Evolutionary conservation across 2,329 filamentous ascomycete species (phyloP).

Genomic region (Graphiopsis chlorocephala): DNA sequence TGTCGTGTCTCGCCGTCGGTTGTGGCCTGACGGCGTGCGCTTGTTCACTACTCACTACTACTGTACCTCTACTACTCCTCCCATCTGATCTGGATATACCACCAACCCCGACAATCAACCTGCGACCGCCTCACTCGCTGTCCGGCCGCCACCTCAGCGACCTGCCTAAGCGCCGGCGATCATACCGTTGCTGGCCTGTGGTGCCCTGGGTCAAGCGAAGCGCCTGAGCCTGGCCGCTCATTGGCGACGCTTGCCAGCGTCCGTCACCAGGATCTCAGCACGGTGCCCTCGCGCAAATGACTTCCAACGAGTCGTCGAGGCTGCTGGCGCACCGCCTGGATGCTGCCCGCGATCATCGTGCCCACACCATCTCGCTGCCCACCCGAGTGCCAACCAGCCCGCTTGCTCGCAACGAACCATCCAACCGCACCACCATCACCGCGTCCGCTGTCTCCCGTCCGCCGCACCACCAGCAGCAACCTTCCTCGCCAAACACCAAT

Average conservation of each 20-base stretch:
- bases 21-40: not conserved
- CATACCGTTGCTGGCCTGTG: constrained; percentile 4
- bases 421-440: not conserved
- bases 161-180: constrained; percentile 10
- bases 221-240: constrained; percentile 13
- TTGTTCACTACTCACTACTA: not conserved
- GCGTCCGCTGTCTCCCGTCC: constrained; percentile 3
- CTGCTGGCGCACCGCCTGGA: constrained; percentile 9
- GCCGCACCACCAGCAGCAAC: not conserved
- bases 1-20: not conserved
- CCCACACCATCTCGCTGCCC: constrained; percentile 9
- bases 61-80: not conserved
- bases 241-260: constrained; percentile 4
- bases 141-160: not conserved
- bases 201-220: not conserved
- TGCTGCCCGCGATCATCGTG: constrained; percentile 5
- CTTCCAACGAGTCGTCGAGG: constrained; percentile 12
- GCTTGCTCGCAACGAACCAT: constrained; percentile 9
- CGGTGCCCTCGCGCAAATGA: constrained; percentile 12
- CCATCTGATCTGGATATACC: not conserved
- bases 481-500: constrained; percentile 12
- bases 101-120: not conserved
- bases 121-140: not conserved
- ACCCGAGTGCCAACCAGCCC: constrained; percentile 7
- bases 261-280: constrained; percentile 8